These are phyloP conservation scores for Entrophospora sp. DNA, from an alignment of 192 early-diverging fungal species.

Conservation along the genomic window DNA sequence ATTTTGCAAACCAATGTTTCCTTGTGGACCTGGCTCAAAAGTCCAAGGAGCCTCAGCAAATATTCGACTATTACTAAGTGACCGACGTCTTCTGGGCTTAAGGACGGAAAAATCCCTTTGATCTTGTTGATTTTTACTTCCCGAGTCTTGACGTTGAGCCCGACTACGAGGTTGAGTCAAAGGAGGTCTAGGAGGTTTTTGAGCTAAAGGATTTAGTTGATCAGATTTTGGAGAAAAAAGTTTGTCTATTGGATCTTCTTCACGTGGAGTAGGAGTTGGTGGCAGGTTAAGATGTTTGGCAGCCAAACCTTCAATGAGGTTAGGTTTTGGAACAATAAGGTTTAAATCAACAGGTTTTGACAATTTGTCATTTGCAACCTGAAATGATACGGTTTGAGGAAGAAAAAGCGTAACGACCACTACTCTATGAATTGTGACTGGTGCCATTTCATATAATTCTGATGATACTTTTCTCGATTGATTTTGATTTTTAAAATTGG, in stretches of 20 bases:
- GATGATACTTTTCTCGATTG: no score
- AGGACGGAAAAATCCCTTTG: background rate
- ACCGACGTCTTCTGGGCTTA: conserved; percentile 12
- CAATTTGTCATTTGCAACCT: conserved; percentile 35
- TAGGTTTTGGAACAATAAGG: conserved; percentile 19
- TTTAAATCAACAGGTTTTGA: conserved; percentile 22
- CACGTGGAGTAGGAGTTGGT: conserved; percentile 13
- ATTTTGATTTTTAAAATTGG: no score
- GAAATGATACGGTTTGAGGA: conserved; percentile 62
- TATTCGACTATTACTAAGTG: conserved; percentile 28
- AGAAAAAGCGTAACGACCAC: conserved; percentile 68
- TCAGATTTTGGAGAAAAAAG: conserved; percentile 29
- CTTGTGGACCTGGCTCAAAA: conserved; percentile 66
- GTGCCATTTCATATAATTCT: background rate
- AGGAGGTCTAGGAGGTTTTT: conserved; percentile 14
- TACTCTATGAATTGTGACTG: conserved; percentile 39
- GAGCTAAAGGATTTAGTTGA: background rate
- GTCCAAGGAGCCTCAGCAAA: conserved; percentile 44
- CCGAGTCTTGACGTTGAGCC: conserved; percentile 12
- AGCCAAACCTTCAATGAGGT: conserved; percentile 32
- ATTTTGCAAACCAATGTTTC: conserved; percentile 95
- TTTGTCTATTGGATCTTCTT: conserved; percentile 15
- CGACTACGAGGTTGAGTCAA: conserved; percentile 33
- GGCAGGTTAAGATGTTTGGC: conserved; percentile 22
- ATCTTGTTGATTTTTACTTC: conserved; percentile 8